Base-by-base conservation (phyloP, 139 green algal species). In the Micractinium sp. region DNA sequence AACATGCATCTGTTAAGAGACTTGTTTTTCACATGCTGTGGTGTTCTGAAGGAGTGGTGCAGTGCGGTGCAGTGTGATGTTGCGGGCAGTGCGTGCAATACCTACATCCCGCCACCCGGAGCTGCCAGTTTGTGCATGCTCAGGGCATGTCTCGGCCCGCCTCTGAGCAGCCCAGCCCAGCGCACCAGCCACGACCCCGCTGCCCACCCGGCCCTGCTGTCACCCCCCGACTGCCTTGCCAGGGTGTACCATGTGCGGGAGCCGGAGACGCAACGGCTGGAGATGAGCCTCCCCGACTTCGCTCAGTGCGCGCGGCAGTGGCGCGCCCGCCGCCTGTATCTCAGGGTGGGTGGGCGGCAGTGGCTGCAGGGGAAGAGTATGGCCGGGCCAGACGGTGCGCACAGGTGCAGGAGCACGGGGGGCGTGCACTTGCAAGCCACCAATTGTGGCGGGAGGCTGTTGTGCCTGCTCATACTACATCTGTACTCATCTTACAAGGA, bases 171-270 rank as follows among this genome's bases (percentile, higher is more conserved):
- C 47, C 47, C 47, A 56, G 47, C 47, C 47, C 47, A 56, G 18
- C 38, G 35, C 20, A 31, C 35, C 35, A n/a, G n/a, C n/a, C n/a
- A n/a, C n/a, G n/a, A 22, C 36, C 2, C 56, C 33, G 36, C 13
- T 56, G 75, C 75, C 38, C 76, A 0, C 16, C 38, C 38, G 33
- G 38, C 36, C 76, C 23, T 3, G 31, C 27, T 1, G 31, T 16
- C n/a, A 81, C 36, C 3, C 35, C 35, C 33, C 35, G 20, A 39
- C 19, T 41, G 63, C 41, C 78, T 36, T 35, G 56, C 35, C 41
- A 91, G 88, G 31, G 88, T 90, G 60, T 97, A 97, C 89, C 92
- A 96, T 75, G 81, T 97, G 16, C 74, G 94, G 2, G 92, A 96
- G 91, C 94, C 94, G 7, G 90, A 96, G 74, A 94, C 88, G 13